These are phyloP conservation scores for Chionographis japonica DNA, from an alignment of 106 monocot species.

Conservation along the genomic window DNA sequence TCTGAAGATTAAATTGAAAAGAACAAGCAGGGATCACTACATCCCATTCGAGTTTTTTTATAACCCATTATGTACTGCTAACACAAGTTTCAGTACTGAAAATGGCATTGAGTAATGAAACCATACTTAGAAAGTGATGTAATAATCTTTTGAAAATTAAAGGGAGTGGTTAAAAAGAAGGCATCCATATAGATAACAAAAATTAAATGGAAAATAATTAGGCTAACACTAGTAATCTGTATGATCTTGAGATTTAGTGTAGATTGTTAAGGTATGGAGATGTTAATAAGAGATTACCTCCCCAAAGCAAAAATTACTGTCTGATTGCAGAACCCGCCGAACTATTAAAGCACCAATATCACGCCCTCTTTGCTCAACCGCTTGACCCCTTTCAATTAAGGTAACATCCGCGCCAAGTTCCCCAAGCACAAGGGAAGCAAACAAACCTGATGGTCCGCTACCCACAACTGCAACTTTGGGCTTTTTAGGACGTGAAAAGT, in stretches of 20 bases:
- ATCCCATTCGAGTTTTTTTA: no score
- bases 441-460: slow-evolving; percentile 93
- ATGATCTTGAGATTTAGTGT: neutral
- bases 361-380: slow-evolving; percentile 97
- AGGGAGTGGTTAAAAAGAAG: no score
- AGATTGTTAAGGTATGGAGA: neutral
- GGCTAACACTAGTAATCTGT: no score
- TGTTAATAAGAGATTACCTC: slow-evolving; percentile 53
- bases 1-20: no score
- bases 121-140: no score
- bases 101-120: no score
- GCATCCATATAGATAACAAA: no score
- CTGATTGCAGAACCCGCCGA: slow-evolving; percentile 57
- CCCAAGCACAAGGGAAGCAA: slow-evolving; percentile 89
- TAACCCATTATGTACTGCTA: no score
- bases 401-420: slow-evolving; percentile 94
- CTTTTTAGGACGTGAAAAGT: slow-evolving; percentile 13
- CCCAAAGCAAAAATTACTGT: slow-evolving; percentile 98
- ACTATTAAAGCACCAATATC: slow-evolving; percentile 94
- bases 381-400: slow-evolving; percentile 89
- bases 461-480: slow-evolving; percentile 88
- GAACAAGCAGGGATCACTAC: no score
- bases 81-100: no score
- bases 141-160: no score
- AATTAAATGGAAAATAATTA: no score